Conservation (phyloP, 2,329 filamentous ascomycete genomes). For the Clathrospora elynae region DNA sequence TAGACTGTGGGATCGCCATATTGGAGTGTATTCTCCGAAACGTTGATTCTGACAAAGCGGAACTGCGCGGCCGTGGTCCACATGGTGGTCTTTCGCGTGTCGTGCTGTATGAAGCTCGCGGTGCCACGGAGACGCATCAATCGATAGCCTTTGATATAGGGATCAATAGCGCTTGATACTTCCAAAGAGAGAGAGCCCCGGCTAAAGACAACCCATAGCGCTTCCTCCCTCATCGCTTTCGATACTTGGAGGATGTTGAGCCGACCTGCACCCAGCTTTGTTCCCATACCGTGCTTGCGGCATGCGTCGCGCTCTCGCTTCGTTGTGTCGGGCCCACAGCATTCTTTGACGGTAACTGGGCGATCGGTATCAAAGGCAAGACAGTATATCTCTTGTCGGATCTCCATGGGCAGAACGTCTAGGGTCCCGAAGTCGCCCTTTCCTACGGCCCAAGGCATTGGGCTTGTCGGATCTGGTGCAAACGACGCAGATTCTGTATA, state of each 20-base stretch:
- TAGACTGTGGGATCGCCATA: conserved; percentile 8
- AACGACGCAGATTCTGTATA: background rate
- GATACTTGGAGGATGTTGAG: conserved; percentile 22
- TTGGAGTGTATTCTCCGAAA: conserved; percentile 1
- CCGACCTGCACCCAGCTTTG: conserved; percentile 3
- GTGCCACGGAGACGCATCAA: conserved; percentile 7
- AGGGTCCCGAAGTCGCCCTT: conserved; percentile 14
- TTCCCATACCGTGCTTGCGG: conserved; percentile 15
- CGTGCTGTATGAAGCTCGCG: background rate
- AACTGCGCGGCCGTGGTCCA: conserved; percentile 17
- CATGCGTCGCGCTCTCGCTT: conserved; percentile 18
- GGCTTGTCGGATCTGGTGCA: background rate
- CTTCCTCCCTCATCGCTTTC: conserved; percentile 14
- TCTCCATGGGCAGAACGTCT: conserved; percentile 14
- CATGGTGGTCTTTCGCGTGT: conserved; percentile 8
- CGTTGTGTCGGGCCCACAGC: conserved; percentile 19
- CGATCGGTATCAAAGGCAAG: conserved; percentile 10
- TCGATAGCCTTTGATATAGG: conserved; percentile 10
- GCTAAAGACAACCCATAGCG: conserved; percentile 16
- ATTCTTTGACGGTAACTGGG: conserved; percentile 17
- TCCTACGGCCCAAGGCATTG: background rate
- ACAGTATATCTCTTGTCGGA: conserved; percentile 17
- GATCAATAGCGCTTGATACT: background rate
- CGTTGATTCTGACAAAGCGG: conserved; percentile 9
- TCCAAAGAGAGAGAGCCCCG: conserved; percentile 9